Conservation (phyloP, 129 eudicot genomes). For the Flaveria robusta region DNA sequence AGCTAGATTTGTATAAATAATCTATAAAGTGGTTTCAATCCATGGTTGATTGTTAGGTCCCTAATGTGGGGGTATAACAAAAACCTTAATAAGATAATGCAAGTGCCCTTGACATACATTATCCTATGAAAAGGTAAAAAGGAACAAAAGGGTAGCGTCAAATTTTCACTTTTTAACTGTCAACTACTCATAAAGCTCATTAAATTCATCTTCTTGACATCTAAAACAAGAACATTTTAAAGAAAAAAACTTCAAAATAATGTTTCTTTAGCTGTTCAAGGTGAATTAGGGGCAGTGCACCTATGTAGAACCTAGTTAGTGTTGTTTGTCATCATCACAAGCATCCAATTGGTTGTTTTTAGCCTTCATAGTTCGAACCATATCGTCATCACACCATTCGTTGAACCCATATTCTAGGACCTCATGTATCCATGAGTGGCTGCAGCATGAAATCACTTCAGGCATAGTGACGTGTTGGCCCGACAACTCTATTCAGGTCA, state of each 20-base stretch:
- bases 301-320: background rate
- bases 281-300: background rate
- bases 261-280: background rate
- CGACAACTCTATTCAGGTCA: constrained; percentile 90
- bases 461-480: constrained; percentile 55
- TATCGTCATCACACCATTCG: constrained; percentile 11
- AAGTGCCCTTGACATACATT: no score
- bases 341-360: background rate
- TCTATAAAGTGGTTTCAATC: no score
- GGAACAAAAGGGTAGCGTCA: background rate
- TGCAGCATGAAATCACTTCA: background rate
- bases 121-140: no score
- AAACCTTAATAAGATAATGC: no score
- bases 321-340: background rate
- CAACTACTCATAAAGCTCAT: constrained; percentile 32
- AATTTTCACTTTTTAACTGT: constrained; percentile 11
- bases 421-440: constrained; percentile 18
- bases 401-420: constrained; percentile 26
- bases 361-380: constrained; percentile 5
- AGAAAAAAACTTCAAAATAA: constrained; percentile 27
- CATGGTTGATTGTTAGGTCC: no score
- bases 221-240: constrained; percentile 31
- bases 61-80: no score
- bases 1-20: no score
- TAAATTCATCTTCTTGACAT: constrained; percentile 24